Evolutionary conservation across 2,329 filamentous ascomycete genomes (phyloP), one percentile per base, ranked within the genome.

Genomic region (Fusarium sp.): DNA sequence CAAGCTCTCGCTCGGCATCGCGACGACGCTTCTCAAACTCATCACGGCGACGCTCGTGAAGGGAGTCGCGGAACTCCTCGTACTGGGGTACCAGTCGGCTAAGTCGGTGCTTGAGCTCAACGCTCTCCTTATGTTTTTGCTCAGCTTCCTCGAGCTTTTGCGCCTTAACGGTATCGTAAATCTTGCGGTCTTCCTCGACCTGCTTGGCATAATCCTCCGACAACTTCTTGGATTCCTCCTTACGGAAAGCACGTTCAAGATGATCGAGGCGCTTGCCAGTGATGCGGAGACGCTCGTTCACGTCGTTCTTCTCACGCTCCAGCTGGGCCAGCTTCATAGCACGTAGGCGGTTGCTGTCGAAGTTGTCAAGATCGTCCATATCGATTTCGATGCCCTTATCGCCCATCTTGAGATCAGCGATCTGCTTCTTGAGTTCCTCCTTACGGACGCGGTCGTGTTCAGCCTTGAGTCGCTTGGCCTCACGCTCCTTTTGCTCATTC

Each of bases 181-280:
- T 89, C 59, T 89, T 90, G 70, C 91, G 80, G 77, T 99, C 96
- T 61, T 82, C 85, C 78, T 94, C 88, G 78, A 91, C 90, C 83
- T 99, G 96, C 74, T 85, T 86, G 70, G 92, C 91, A 78, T 97
- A 97, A 77, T 99, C 96, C 53, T 90, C 89, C 61, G 90, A 85
- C 63, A 98, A 85, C 82, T 98, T 95, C 88, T 98, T 97, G 77
- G 91, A 84, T 82, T 99, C 96, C 83, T 98, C 96, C 80, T 95
- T 93, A 76, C 96, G 91, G 88, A 97, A 97, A 40, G 96, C 96
- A 84, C 96, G 93, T 85, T 99, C 96, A 75, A 99, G 85, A 82
- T 99, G 95, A 78, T 99, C 96, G 76, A 98, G 93, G 71, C 96
- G 92, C 89, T 98, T 98, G 80, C 92, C 93, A 65, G 94, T 97